Percentiles rank a stretch among this genome's conserved stretches.
These are phyloP conservation scores for Aspergillus fructus DNA, from an alignment of 2,329 filamentous ascomycete species.

Conservation along the genomic window DNA sequence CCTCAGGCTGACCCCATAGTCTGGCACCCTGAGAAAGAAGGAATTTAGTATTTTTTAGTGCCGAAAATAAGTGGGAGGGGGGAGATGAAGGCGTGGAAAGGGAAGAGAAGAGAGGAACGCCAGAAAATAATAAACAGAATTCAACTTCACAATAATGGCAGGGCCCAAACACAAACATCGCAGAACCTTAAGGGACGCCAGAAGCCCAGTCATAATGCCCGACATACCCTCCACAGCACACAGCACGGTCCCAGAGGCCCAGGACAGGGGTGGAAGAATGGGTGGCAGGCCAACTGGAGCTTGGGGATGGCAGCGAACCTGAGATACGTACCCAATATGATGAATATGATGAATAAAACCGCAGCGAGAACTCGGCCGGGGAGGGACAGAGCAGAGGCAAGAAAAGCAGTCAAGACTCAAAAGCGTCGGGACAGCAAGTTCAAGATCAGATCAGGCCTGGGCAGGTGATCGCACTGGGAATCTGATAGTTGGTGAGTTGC, in stretches of 20 bases:
- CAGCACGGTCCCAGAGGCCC: neutral
- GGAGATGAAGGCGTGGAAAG: neutral
- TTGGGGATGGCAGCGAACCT: neutral
- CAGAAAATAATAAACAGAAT: neutral
- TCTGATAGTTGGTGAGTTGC: neutral
- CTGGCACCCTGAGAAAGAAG: neutral
- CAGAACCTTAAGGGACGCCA: neutral
- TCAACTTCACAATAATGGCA: neutral
- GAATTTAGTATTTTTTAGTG: neutral
- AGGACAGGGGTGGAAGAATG: neutral
- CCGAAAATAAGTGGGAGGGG: constrained; percentile 3
- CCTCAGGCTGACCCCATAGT: neutral
- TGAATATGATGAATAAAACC: neutral
- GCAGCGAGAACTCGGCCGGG: neutral
- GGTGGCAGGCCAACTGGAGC: neutral
- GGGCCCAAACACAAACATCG: neutral
- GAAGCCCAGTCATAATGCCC: neutral
- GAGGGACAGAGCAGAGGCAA: neutral
- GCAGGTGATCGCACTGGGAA: neutral
- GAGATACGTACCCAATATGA: constrained; percentile 2
- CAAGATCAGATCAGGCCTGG: neutral
- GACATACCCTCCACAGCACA: neutral
- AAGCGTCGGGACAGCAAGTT: neutral
- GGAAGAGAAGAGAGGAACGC: neutral
- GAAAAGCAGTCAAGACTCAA: neutral